Evolutionary conservation across 306 rosid genomes (phyloP).

Genomic region (Erythrophleum fordii): DNA sequence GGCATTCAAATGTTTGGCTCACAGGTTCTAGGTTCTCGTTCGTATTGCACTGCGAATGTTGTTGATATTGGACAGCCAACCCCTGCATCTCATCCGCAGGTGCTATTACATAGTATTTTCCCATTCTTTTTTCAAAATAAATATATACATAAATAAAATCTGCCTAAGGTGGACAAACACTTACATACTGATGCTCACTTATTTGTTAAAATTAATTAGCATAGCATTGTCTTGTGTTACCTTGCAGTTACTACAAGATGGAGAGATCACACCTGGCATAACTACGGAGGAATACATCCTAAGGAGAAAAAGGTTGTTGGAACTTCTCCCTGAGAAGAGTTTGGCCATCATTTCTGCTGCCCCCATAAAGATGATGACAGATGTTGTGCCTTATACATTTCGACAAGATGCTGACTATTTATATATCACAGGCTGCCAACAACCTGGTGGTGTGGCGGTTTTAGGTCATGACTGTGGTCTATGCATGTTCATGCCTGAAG

Average conservation of each 20-base stretch:
- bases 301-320: constrained; percentile 82
- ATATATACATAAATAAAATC: neutral
- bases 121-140: neutral
- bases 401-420: constrained; percentile 90
- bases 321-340: constrained; percentile 82
- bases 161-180: neutral
- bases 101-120: constrained; percentile 33
- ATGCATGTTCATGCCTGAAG: constrained; percentile 98
- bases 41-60: constrained; percentile 52
- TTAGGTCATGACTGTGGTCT: constrained; percentile 82
- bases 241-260: constrained; percentile 76
- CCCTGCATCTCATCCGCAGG: constrained; percentile 84
- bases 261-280: constrained; percentile 87
- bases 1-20: constrained; percentile 33
- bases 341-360: constrained; percentile 92
- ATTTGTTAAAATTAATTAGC: constrained; percentile 22
- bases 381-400: constrained; percentile 91
- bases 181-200: neutral
- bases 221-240: constrained; percentile 2
- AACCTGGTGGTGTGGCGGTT: constrained; percentile 91
- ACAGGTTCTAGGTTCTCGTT: constrained; percentile 59
- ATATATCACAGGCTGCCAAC: constrained; percentile 93
- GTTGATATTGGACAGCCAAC: constrained; percentile 92
- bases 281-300: constrained; percentile 70
- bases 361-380: constrained; percentile 96